Evolutionary conservation across 306 rosid genomes (phyloP).

Genomic region (Ammopiptanthus mongolicus): DNA sequence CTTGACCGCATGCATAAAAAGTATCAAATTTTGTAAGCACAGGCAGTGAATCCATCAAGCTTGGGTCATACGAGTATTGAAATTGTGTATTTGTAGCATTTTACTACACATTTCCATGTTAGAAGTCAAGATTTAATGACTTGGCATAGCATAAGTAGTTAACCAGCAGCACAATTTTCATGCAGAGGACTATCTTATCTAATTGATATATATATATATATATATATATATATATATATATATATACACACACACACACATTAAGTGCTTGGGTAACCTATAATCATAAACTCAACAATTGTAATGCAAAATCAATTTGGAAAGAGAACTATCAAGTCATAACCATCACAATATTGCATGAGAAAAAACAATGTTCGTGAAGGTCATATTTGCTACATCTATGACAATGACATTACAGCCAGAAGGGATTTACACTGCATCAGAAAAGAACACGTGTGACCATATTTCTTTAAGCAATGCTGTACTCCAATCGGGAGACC

Average conservation of each 20-base stretch:
- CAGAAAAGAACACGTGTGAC: constrained; percentile 29
- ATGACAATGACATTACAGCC: constrained; percentile 24
- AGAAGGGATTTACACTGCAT: constrained; percentile 22
- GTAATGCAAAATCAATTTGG: constrained; percentile 21
- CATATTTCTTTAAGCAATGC: constrained; percentile 28
- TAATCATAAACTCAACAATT: constrained; percentile 15
- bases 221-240: no score
- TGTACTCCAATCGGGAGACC: constrained; percentile 33
- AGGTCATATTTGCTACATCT: constrained; percentile 35
- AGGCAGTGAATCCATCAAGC: constrained; percentile 20
- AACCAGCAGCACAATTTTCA: constrained; percentile 8
- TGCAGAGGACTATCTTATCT: constrained; percentile 19
- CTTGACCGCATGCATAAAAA: neutral
- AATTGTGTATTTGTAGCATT: constrained; percentile 4
- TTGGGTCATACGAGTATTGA: neutral
- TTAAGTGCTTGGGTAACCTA: constrained; percentile 7
- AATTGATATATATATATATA: constrained; percentile 20
- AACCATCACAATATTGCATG: constrained; percentile 33
- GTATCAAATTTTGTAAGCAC: constrained; percentile 16
- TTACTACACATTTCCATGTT: neutral
- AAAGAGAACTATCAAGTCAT: constrained; percentile 6
- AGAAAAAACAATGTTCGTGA: constrained; percentile 27
- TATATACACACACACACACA: no score
- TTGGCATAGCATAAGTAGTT: neutral
- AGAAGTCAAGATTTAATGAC: neutral